Percentiles rank a stretch among this genome's conserved stretches.
phyloP scores from a whole-genome alignment of 2,329 filamentous ascomycete genomes.

The Oidium heveae region DNA sequence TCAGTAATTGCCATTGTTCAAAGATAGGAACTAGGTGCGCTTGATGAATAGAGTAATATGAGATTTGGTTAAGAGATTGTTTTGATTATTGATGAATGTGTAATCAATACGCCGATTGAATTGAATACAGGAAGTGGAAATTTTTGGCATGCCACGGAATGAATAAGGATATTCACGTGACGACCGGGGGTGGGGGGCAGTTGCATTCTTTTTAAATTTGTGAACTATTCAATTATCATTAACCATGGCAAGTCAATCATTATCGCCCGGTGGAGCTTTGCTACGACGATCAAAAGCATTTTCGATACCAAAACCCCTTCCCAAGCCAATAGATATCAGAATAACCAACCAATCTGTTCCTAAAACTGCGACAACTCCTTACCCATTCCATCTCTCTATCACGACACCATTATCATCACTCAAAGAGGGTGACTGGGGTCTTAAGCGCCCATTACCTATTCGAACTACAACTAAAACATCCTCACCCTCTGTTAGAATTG shows the following conservation, averaged over 20 bases:
- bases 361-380: constrained; percentile 44
- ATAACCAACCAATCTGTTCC: constrained; percentile 27
- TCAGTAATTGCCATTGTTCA: no score
- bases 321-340: constrained; percentile 27
- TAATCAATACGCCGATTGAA: no score
- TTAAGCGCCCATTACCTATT: constrained; percentile 63
- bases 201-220: no score
- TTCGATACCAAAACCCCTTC: constrained; percentile 54
- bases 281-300: constrained; percentile 77
- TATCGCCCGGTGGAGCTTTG: constrained; percentile 41
- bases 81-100: no score
- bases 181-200: no score
- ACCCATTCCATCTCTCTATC: constrained; percentile 66
- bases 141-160: no score
- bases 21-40: no score
- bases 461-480: constrained; percentile 47
- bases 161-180: no score
- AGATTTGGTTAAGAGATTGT: no score
- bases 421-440: constrained; percentile 65
- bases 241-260: constrained; percentile 13
- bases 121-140: no score
- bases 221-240: no score
- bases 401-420: constrained; percentile 50
- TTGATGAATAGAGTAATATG: no score
- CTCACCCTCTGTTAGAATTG: constrained; percentile 52